Evolutionary conservation across 331 rosid species (phyloP), one percentile per base, ranked within the genome.

Genomic region (Arachis monticola): DNA sequence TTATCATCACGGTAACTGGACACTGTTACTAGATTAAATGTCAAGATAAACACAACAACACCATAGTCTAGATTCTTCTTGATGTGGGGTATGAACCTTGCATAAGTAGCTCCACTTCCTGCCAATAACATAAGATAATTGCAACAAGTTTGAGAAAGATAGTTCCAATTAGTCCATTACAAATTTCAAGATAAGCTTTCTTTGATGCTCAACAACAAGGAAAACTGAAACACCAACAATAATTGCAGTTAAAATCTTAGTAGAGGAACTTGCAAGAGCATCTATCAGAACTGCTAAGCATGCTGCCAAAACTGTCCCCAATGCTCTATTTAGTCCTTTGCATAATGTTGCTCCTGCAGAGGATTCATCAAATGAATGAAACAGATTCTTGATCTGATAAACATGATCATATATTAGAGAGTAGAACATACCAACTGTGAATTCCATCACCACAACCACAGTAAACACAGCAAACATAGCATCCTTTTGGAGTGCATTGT

Each of bases 401-500:
- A 17, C 22, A 17, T 17, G 22, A 17, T 17, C 22, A 17, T 17
- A 17, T 17, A 17, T 17, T 17, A 17, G 22, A 17, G 22, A 17
- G 22, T 17, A 17, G 22, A 60, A 35, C 73, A 4, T 52, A 32
- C 97, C 97, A 40, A 89, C 96, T 14, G 97, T 90, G 79, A 90
- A 92, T 84, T 92, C 97, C 10, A 90, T 84, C 14, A 92, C 97
- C 72, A 92, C 96, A 78, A 90, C 97, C 32, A 92, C 97, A 27
- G 97, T 92, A 92, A 92, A 87, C 82, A 92, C 91, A 67, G 97
- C 96, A 96, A 92, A 92, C 74, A 88, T 87, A 53, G 96, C 93
- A 80, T 81, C 87, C 42, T 72, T 46, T 0, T 96, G 93, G 38
- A 88, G 59, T 12, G 93, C 91, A 60, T 81, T 46, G 86, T 77